Evolutionary conservation across 768 basidiomycete species (phyloP), one percentile per base, ranked within the genome.

Genomic region (Gymnopilus dilepis): DNA sequence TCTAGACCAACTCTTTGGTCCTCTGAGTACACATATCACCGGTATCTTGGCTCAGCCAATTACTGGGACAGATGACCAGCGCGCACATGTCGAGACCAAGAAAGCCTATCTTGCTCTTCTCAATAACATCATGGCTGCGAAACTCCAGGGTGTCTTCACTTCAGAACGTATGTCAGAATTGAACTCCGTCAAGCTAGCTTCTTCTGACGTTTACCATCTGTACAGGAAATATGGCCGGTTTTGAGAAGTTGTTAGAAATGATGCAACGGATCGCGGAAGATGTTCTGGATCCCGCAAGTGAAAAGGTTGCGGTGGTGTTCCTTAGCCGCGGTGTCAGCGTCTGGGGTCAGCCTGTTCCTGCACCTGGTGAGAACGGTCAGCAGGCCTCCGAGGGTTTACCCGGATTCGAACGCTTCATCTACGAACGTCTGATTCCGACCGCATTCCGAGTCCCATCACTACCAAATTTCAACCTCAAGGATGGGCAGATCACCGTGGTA

Each of bases 371-470:
- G 21, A 78, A 79, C 52, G 78, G 78, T 15, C 71, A 68, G 24
- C 67, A 68, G 41, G 61, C 60, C 71, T 77, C 37, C 60, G 74
- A 74, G 54, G 77, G 80, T 11, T 75, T 99, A 43, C 94, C 95
- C 11, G 96, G 97, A 0, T 98, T 97, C 66, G 95, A 98, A 66
- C 84, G 86, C 13, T 96, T 96, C 72, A 84, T 97, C 30, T 99
- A 99, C 69, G 91, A 95, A 63, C 85, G 88, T 12, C 76, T 97
- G 33, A 79, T 99, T 54, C 92, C 94, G 11, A 78, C 86, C 2
- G 90, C 89, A 22, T 97, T 99, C 74, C 83, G 87, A 7, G 86
- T 98, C 4, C 86, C 94, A 1, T 88, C 92, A 11, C 79, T 83
- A 8, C 86, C 90, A 0, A 85, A 88, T 40, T 93, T 97, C 72